Evolutionary conservation across 2,329 filamentous ascomycete genomes (phyloP).

Genomic region (Botrytis byssoidea): DNA sequence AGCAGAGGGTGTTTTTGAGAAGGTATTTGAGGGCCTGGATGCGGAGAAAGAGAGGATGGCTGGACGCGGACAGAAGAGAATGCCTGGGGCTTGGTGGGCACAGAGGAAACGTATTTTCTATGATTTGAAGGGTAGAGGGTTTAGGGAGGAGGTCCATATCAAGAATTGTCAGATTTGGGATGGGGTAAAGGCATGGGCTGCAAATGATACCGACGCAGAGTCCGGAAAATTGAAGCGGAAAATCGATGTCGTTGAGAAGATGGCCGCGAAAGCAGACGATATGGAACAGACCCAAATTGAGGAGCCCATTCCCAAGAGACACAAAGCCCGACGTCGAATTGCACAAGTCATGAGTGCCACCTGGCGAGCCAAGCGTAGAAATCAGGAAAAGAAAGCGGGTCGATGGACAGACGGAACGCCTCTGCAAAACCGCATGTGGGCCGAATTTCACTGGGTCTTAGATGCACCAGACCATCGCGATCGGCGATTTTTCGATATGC

Average conservation of each 20-base stretch:
- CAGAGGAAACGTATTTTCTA: slow-evolving; percentile 22
- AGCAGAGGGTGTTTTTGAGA: slow-evolving; percentile 24
- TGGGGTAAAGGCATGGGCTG: slow-evolving; percentile 8
- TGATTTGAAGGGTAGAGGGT: slow-evolving; percentile 21
- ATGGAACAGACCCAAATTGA: background rate
- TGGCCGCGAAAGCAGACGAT: background rate
- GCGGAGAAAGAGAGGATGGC: slow-evolving; percentile 5
- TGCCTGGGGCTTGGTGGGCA: slow-evolving; percentile 28
- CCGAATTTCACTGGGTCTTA: slow-evolving; percentile 31
- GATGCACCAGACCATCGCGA: slow-evolving; percentile 23
- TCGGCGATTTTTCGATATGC: background rate
- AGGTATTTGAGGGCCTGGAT: slow-evolving; percentile 26
- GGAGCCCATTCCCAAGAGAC: slow-evolving; percentile 8
- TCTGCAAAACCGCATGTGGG: slow-evolving; percentile 30
- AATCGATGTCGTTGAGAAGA: background rate
- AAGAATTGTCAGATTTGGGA: slow-evolving; percentile 15
- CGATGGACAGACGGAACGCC: slow-evolving; percentile 31
- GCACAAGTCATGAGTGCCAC: slow-evolving; percentile 25
- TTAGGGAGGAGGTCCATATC: slow-evolving; percentile 23
- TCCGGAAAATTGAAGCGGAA: slow-evolving; percentile 12
- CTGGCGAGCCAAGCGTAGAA: slow-evolving; percentile 26
- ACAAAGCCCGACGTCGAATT: slow-evolving; percentile 25
- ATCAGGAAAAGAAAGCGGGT: slow-evolving; percentile 32
- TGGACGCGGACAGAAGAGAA: slow-evolving; percentile 14
- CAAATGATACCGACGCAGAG: background rate